Evolutionary conservation across 257 asterid genomes (phyloP).

Genomic region (Asclepias syriaca): DNA sequence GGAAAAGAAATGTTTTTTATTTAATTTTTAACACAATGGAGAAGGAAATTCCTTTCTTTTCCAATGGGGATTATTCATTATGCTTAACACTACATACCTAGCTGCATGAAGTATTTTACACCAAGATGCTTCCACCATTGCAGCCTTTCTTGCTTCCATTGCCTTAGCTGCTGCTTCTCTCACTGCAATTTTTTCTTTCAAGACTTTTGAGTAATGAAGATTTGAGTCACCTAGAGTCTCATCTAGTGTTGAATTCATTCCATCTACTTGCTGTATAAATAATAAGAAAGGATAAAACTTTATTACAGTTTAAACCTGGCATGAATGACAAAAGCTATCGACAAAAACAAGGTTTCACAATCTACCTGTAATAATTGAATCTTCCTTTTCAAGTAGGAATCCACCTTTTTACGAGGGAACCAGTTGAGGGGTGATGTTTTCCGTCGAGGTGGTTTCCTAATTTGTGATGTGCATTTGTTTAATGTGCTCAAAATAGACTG

Average conservation of each 20-base stretch:
- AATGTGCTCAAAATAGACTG: constrained; percentile 51
- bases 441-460: constrained; percentile 77
- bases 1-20: not conserved
- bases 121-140: constrained; percentile 97
- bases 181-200: constrained; percentile 86
- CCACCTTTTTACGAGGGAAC: constrained; percentile 90
- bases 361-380: constrained; percentile 81
- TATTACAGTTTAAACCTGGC: constrained; percentile 4
- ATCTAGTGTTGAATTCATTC: constrained; percentile 88
- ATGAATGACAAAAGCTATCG: not conserved
- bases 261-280: constrained; percentile 64
- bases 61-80: not conserved
- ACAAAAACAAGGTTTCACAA: constrained; percentile 8
- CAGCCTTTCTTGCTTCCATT: constrained; percentile 77
- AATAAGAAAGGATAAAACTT: not conserved
- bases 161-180: constrained; percentile 92
- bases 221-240: constrained; percentile 90
- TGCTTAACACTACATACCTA: constrained; percentile 31
- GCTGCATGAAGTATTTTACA: constrained; percentile 90
- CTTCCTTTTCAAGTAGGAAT: constrained; percentile 88
- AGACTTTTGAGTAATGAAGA: constrained; percentile 76
- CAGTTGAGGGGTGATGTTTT: constrained; percentile 83
- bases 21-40: no score
- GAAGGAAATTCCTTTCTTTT: not conserved
- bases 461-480: constrained; percentile 73